phyloP scores from a whole-genome alignment of 257 asterid genomes.

The Salvia rosmarinus region DNA sequence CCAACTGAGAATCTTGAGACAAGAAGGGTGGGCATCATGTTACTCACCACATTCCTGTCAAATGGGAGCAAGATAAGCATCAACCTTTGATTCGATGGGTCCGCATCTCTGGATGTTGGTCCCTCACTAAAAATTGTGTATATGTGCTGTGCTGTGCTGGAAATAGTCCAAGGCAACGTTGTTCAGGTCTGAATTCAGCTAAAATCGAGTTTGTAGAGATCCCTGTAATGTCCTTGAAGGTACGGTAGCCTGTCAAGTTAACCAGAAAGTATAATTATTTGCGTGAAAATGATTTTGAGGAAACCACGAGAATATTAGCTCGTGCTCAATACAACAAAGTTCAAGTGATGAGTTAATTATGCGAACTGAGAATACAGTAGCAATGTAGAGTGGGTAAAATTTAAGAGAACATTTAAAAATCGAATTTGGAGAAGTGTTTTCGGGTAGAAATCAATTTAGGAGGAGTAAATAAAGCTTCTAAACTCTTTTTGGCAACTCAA shows the following conservation, averaged over 20 bases:
- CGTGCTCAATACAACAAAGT: not conserved
- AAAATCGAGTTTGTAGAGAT: slow-evolving; percentile 60
- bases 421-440: not conserved
- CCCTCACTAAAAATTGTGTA: slow-evolving; percentile 13
- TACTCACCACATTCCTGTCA: slow-evolving; percentile 39
- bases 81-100: slow-evolving; percentile 27
- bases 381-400: not conserved
- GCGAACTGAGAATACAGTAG: not conserved
- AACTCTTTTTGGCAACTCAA: slow-evolving; percentile 15
- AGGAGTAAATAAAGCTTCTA: not conserved
- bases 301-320: not conserved
- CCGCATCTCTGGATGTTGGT: slow-evolving; percentile 29
- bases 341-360: not conserved
- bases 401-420: not conserved
- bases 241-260: slow-evolving; percentile 53
- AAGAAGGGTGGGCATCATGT: slow-evolving; percentile 32
- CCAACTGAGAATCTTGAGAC: slow-evolving; percentile 9
- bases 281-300: not conserved
- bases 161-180: slow-evolving; percentile 9
- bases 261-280: not conserved
- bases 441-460: not conserved
- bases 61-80: slow-evolving; percentile 43
- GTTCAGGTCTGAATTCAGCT: slow-evolving; percentile 52
- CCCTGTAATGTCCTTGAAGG: slow-evolving; percentile 71
- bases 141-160: not conserved